Percentiles rank a stretch among this genome's conserved stretches.
Conservation (phyloP, 495 filamentous ascomycete species). For the Astrothelium subdiscretum region DNA sequence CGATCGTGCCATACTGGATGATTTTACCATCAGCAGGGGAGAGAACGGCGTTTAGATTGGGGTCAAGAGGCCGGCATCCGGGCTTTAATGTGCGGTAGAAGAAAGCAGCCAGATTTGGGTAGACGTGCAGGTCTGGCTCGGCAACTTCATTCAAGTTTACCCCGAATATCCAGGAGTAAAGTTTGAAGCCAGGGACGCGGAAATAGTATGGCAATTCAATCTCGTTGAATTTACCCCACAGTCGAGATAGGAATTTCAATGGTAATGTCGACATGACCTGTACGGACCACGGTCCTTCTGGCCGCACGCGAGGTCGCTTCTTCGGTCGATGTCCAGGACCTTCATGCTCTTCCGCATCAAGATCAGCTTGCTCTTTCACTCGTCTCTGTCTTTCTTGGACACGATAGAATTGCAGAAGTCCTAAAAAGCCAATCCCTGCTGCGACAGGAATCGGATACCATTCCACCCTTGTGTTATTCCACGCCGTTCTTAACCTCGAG, state of each 20-base stretch:
- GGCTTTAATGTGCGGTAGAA: slow-evolving; percentile 94
- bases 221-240: slow-evolving; percentile 96
- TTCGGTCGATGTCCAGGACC: slow-evolving; percentile 16
- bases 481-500: slow-evolving; percentile 48
- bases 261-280: slow-evolving; percentile 94
- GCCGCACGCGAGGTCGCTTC: slow-evolving; percentile 44
- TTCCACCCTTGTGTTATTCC: slow-evolving; percentile 65
- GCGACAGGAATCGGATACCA: slow-evolving; percentile 96
- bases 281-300: slow-evolving; percentile 88
- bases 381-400: slow-evolving; percentile 46
- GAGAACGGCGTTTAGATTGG: slow-evolving; percentile 63
- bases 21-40: slow-evolving; percentile 84
- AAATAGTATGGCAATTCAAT: slow-evolving; percentile 81
- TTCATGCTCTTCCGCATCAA: slow-evolving; percentile 47
- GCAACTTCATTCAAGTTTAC: slow-evolving; percentile 83
- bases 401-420: slow-evolving; percentile 67
- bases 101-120: slow-evolving; percentile 89
- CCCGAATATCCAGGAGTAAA: slow-evolving; percentile 87
- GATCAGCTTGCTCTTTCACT: slow-evolving; percentile 40
- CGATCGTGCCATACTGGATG: slow-evolving; percentile 84
- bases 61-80: slow-evolving; percentile 75
- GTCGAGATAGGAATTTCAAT: slow-evolving; percentile 79
- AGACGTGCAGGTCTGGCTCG: slow-evolving; percentile 76
- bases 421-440: slow-evolving; percentile 78
- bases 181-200: slow-evolving; percentile 84